phyloP scores from a whole-genome alignment of 2,329 filamentous ascomycete species.

The Thelonectria blattea region DNA sequence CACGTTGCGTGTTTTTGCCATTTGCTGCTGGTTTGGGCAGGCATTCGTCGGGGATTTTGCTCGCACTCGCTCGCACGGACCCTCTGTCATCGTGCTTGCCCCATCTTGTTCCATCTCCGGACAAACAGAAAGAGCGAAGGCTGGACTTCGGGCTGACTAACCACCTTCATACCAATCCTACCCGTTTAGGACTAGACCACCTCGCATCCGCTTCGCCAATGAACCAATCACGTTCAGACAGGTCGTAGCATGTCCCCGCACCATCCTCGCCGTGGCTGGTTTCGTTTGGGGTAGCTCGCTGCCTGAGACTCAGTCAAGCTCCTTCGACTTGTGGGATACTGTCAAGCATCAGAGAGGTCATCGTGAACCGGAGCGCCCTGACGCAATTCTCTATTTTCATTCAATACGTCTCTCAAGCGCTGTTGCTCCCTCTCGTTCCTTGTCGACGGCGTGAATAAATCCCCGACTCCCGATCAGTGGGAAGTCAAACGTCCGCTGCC shows the following conservation, averaged over 20 bases:
- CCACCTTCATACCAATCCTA: not conserved
- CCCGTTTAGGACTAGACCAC: not conserved
- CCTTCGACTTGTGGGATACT: not conserved
- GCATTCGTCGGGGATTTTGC: not conserved
- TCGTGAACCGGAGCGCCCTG: not conserved
- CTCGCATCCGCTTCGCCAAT: constrained; percentile 10
- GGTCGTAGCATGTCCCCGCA: not conserved
- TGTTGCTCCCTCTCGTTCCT: not conserved
- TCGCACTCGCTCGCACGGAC: constrained; percentile 27
- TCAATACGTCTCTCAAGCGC: not conserved
- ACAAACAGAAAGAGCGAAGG: not conserved
- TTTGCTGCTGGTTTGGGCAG: not conserved
- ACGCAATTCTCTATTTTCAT: not conserved
- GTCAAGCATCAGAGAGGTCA: not conserved
- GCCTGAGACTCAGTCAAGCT: not conserved
- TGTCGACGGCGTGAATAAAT: not conserved
- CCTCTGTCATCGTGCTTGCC: not conserved
- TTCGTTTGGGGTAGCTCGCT: not conserved
- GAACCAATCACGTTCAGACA: not conserved
- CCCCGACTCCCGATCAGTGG: not conserved
- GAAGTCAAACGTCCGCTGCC: not conserved
- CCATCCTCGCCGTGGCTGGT: not conserved
- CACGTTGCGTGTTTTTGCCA: constrained; percentile 2
- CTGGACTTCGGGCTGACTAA: constrained; percentile 6
- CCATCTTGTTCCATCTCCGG: not conserved